Evolutionary conservation across 2,329 filamentous ascomycete genomes (phyloP), one percentile per base, ranked within the genome.

Genomic region (Aspergillus quadrilineatus): DNA sequence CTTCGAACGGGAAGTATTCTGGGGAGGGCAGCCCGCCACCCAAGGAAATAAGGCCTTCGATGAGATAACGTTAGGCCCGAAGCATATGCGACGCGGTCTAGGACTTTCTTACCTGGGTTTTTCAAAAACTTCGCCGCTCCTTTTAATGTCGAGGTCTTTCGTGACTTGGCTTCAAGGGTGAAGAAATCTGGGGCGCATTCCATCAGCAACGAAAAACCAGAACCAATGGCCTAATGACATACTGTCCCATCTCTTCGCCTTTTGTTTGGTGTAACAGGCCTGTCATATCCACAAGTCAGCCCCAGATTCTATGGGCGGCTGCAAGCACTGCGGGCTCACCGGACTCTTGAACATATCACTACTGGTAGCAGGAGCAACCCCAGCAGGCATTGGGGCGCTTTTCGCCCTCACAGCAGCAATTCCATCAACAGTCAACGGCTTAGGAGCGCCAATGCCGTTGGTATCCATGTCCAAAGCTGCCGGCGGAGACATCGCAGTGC

Each of bases 1-100:
- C 82, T 63, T 93, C 86, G 67, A 97, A 87, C n/a, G 94, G 94
- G 69, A 99, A 99, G 75, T 95, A 90, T 71, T 93, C 87, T 58
- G 89, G 85, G 12, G 90, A 92, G 4, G 94, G 94, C 17, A 99
- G 79, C 3, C 94, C 94, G 50, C 94, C 94, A 54, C 94, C 94
- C 1, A 99, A 86, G 1, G 92, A 96, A 69, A 99, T 94, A 57
- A 97, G 77, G 14, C 89, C 76, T 74, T 30, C 4, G n/a, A 14
- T 14, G 26, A 37, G 6, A 47, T 32, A 28, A 8, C 22, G 37
- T 53, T 42, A 57, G 22, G 37, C 41, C 14, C 15, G 12, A 39
- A n/a, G 12, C 4, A 22, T 17, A 30, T 12, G 17, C 7, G 4
- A 8, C 17, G 22, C 5, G 17, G 7, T 3, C 10, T 17, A 32